Conservation (phyloP, 2,329 filamentous ascomycete genomes). For the Didymosphaeria variabile region DNA sequence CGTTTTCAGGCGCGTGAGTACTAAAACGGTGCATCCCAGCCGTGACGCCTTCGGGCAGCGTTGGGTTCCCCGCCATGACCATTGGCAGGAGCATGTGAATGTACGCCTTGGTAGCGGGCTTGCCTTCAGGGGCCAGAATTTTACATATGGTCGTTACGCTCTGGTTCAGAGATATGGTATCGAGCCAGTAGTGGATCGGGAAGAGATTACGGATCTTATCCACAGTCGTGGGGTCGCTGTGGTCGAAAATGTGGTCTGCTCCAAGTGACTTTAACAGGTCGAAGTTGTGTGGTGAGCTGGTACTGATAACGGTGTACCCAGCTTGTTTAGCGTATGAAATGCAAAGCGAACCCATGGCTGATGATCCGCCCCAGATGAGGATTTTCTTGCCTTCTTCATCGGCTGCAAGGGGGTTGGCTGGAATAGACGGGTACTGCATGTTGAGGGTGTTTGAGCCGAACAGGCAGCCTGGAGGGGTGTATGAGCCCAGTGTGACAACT, state of each 20-base stretch:
- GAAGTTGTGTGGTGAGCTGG: constrained; percentile 31
- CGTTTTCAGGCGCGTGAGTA: constrained; percentile 29
- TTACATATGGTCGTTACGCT: constrained; percentile 30
- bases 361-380: constrained; percentile 54
- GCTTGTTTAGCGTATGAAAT: constrained; percentile 38
- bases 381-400: constrained; percentile 43
- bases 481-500: constrained; percentile 34
- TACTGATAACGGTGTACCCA: constrained; percentile 34
- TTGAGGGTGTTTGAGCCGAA: constrained; percentile 23
- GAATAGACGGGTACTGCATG: constrained; percentile 27
- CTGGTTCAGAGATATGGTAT: constrained; percentile 49
- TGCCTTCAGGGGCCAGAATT: constrained; percentile 33
- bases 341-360: constrained; percentile 46
- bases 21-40: constrained; percentile 31
- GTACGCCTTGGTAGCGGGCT: constrained; percentile 30
- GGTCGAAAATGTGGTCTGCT: constrained; percentile 44
- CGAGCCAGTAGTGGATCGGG: constrained; percentile 52
- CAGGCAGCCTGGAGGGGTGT: constrained; percentile 34
- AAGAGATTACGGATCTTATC: constrained; percentile 23
- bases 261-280: constrained; percentile 19
- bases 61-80: constrained; percentile 25
- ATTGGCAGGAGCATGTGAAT: constrained; percentile 30
- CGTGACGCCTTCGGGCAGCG: constrained; percentile 30
- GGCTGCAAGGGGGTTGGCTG: constrained; percentile 22
- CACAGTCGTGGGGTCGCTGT: constrained; percentile 49